A percentile compares a stretch with the other conserved stretches of the same genome.
These are phyloP conservation scores for Exsudoporus floridanus DNA, from an alignment of 1,284 basidiomycete species.

Conservation along the genomic window DNA sequence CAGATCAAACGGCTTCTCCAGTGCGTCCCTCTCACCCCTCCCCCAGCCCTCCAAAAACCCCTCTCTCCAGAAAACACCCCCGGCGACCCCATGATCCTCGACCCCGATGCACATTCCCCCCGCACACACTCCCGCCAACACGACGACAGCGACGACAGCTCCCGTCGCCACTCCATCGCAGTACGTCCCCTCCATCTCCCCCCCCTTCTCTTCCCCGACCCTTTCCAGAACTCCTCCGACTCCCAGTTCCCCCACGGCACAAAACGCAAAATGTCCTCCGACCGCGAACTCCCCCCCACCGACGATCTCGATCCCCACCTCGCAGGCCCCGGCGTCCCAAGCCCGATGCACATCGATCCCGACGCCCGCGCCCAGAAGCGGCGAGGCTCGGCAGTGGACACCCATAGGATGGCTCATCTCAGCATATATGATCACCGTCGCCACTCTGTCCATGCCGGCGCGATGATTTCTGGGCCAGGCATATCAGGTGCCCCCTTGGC, in stretches of 20 bases:
- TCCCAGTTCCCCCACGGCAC: conserved; percentile 54
- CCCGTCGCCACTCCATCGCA: conserved; percentile 66
- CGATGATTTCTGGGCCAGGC: conserved; percentile 35
- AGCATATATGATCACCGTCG: conserved; percentile 70
- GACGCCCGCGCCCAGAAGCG: conserved; percentile 76
- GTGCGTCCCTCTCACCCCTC: conserved; percentile 19
- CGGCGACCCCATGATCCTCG: conserved; percentile 43
- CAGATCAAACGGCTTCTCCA: conserved; percentile 23
- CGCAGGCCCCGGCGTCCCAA: conserved; percentile 65
- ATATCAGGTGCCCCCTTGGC: conserved; percentile 20
- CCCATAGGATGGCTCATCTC: conserved; percentile 66
- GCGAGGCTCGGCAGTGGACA: conserved; percentile 75
- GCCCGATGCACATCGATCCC: conserved; percentile 51
- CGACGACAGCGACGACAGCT: conserved; percentile 58
- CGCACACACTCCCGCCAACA: conserved; percentile 36
- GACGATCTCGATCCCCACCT: conserved; percentile 67
- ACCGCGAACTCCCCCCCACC: conserved; percentile 52
- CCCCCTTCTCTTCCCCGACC: not conserved
- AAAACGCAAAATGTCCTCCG: conserved; percentile 78
- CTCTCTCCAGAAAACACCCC: conserved; percentile 34
- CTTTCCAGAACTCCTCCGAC: conserved; percentile 36
- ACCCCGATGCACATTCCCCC: conserved; percentile 37
- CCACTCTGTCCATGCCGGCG: conserved; percentile 67
- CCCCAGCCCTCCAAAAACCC: conserved; percentile 1
- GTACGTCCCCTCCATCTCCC: conserved; percentile 36